phyloP scores from a whole-genome alignment of 148 eudicot genomes.

The Rhododendron mucronatum region DNA sequence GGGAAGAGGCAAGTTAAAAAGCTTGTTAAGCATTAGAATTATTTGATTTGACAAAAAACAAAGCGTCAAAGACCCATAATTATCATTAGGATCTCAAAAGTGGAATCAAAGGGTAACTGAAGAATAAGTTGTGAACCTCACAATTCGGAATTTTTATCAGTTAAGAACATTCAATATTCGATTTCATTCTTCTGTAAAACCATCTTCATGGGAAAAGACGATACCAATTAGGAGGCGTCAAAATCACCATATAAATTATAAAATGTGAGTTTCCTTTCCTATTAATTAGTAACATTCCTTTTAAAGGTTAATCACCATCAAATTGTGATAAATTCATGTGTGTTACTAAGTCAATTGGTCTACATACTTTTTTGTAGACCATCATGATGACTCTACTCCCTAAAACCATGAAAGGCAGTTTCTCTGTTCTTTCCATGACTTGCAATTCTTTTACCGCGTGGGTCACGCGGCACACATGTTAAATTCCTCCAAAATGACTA shows the following conservation, averaged over 20 bases:
- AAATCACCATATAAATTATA: not conserved
- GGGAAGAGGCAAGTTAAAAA: not conserved
- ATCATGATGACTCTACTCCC: not conserved
- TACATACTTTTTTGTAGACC: not conserved
- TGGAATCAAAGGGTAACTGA: not conserved
- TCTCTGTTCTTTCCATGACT: not conserved
- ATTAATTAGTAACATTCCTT: not conserved
- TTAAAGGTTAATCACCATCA: not conserved
- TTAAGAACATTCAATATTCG: not conserved
- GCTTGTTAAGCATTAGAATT: not conserved
- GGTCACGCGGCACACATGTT: not conserved
- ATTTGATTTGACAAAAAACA: too few relatives aligned
- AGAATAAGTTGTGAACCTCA: not conserved
- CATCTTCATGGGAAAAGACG: not conserved
- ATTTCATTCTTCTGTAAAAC: not conserved
- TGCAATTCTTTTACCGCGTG: not conserved
- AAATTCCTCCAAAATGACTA: not conserved
- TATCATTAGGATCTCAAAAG: not conserved
- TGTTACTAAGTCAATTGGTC: not conserved
- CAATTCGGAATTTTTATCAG: not conserved
- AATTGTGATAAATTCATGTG: not conserved
- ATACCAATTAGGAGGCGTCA: not conserved
- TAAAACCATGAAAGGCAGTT: not conserved
- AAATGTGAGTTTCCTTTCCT: not conserved
- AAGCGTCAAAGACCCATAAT: not conserved